Conservation (phyloP, 257 asterid species). For the Salvia hispanica region DNA sequence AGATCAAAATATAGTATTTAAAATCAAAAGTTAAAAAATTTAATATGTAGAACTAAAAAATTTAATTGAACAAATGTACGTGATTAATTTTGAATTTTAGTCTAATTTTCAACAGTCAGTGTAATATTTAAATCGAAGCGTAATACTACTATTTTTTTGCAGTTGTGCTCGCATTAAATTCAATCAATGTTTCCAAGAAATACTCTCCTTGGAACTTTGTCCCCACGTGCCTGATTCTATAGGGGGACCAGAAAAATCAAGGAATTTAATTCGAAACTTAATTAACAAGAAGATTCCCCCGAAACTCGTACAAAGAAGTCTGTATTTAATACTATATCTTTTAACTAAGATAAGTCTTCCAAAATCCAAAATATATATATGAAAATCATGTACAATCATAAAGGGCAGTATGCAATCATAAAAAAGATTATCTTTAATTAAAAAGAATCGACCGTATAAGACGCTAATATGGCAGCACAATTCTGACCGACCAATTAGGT, state of each 20-base stretch:
- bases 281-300: slow-evolving; percentile 23
- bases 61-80: no score
- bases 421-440: neutral
- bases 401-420: neutral
- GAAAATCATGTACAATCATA: neutral
- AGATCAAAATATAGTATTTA: no score
- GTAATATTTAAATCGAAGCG: no score
- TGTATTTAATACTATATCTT: neutral
- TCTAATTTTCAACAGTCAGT: no score
- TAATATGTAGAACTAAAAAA: no score
- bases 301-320: slow-evolving; percentile 4
- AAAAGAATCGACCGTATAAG: neutral
- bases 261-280: slow-evolving; percentile 3
- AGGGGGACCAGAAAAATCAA: neutral
- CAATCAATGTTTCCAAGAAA: no score
- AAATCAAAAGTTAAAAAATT: no score
- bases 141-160: no score
- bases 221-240: slow-evolving; percentile 27
- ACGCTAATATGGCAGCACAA: neutral
- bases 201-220: no score
- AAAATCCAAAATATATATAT: neutral
- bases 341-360: neutral
- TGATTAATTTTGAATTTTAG: no score
- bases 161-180: no score
- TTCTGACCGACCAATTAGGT: slow-evolving; percentile 1